Evolutionary conservation across 2,329 filamentous ascomycete species (phyloP), one percentile per base, ranked within the genome.

Genomic region (Apiospora rasikravindrae): DNA sequence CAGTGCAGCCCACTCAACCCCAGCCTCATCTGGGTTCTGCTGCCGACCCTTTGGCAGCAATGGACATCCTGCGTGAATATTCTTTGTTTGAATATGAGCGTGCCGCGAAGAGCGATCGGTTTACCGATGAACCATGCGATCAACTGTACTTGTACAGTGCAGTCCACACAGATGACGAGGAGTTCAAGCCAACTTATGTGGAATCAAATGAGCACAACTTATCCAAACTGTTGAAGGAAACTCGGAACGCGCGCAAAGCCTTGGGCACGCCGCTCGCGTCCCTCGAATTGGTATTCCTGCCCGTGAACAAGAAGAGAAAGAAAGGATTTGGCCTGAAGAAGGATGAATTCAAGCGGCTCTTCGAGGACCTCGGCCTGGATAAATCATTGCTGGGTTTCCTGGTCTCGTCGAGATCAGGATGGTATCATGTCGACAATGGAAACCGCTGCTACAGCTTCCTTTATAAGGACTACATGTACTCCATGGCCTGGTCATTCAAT

Each of bases 391-490:
- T 71, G 2, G 67, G 67, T 3, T 74, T 73, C 19, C 70, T 73
- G 11, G 2, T 70, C 13, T 74, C 73, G 11, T 73, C 73, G 1
- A 68, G 73, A 14, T 70, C 73, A 14, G 73, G 73, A 14, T 74
- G 73, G 73, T 71, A 74, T 40, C 45, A 4, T n/a, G 69, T 73
- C 2, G 14, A 67, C 0, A 53, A 57, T 11, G 45, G 33, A 0
- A 26, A 71, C 7, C 44, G 51, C 1, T 26, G 57, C 37, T 66
- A 73, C 45, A 73, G 66, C 47, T 73, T 74, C 51, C 71, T 74
- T 29, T 69, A 70, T 24, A 74, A 74, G 51, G 73, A 74, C 45
- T 73, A 74, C 45, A 8, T 71, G n/a, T 74, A 74, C 37, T 73
- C 72, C 61, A 53, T 74, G 49, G 73, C 71, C 2, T 74, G 73